These are phyloP conservation scores for Blastocladiella britannica DNA, from an alignment of 192 early-diverging fungal species.

Conservation along the genomic window DNA sequence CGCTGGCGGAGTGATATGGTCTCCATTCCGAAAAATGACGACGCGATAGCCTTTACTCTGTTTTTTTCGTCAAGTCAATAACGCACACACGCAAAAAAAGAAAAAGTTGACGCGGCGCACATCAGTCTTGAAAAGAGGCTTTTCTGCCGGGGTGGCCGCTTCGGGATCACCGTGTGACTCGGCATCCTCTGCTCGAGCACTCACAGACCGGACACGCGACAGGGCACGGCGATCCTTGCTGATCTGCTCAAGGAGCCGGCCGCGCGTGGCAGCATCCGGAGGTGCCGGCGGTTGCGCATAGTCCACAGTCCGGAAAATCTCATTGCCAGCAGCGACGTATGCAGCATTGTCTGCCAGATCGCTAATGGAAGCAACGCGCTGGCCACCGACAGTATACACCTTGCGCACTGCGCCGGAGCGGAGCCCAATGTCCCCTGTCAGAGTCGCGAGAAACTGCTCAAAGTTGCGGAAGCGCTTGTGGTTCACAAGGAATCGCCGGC, in stretches of 20 bases:
- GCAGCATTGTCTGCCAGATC: not conserved
- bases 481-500: not conserved
- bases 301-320: not conserved
- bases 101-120: not conserved
- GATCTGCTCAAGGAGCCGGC: not conserved
- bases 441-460: not conserved
- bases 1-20: not conserved
- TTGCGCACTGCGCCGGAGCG: conserved; percentile 1
- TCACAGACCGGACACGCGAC: not conserved
- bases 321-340: not conserved
- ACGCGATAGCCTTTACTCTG: not conserved
- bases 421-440: not conserved
- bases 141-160: not conserved
- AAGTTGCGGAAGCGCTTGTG: not conserved
- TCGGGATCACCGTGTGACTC: not conserved
- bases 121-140: not conserved
- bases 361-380: not conserved
- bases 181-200: not conserved
- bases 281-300: not conserved
- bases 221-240: not conserved
- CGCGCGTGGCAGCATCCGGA: not conserved
- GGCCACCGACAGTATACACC: not conserved
- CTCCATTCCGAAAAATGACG: not conserved
- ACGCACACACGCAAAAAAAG: not conserved
- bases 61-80: not conserved